Conservation (phyloP, 495 filamentous ascomycete genomes). For the Barbatosphaeria neglecta region DNA sequence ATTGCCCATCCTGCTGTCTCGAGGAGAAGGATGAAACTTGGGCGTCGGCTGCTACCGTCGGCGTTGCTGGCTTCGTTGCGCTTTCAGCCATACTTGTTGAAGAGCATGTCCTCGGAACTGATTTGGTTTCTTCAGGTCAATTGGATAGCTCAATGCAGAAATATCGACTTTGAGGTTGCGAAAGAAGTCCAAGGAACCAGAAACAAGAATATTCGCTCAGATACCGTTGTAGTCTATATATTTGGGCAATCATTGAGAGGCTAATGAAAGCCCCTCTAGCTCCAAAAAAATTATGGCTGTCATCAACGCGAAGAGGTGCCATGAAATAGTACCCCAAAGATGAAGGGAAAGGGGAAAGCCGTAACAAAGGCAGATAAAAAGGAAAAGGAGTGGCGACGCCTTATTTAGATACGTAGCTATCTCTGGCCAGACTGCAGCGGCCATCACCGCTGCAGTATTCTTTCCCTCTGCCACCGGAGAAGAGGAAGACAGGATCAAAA, state of each 20-base stretch:
- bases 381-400: not conserved
- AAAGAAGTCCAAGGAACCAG: not conserved
- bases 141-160: slow-evolving; percentile 6
- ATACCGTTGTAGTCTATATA: slow-evolving; percentile 99
- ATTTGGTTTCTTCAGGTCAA: not conserved
- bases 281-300: slow-evolving; percentile 39
- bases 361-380: not conserved
- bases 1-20: not conserved
- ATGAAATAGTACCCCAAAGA: not conserved
- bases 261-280: slow-evolving; percentile 61
- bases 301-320: slow-evolving; percentile 41
- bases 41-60: not conserved
- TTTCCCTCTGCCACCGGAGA: not conserved
- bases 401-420: too few species aligned
- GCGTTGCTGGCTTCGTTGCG: slow-evolving; percentile 6
- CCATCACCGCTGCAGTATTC: too few species aligned
- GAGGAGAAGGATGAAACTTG: not conserved
- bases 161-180: too few species aligned
- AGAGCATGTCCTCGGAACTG: slow-evolving; percentile 21
- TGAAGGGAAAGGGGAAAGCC: not conserved
- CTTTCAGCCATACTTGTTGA: slow-evolving; percentile 26
- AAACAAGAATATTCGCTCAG: slow-evolving; percentile 49
- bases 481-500: not conserved
- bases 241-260: slow-evolving; percentile 62
- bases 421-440: too few species aligned